Evolutionary conservation across 1,284 basidiomycete genomes (phyloP).

Genomic region (Pascua guehoae): DNA sequence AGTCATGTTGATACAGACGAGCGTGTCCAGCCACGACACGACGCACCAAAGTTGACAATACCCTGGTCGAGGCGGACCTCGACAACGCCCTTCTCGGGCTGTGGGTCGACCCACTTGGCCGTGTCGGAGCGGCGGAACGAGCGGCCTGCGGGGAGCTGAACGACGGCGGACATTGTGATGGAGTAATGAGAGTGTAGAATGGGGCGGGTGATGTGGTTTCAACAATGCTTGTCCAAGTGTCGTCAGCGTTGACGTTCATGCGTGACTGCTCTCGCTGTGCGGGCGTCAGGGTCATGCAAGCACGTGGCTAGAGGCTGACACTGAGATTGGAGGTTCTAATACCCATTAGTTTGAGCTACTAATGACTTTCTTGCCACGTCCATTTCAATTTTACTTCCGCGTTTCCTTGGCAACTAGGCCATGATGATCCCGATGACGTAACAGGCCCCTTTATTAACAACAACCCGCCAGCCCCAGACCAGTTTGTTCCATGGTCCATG

Average conservation of each 20-base stretch:
- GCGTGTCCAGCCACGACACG: neutral
- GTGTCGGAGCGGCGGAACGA: constrained; percentile 33
- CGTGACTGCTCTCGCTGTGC: too few relatives aligned
- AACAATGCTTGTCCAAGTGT: neutral
- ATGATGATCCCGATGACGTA: too few relatives aligned
- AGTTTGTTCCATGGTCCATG: too few relatives aligned
- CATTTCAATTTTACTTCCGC: too few relatives aligned
- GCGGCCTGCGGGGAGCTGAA: constrained; percentile 43
- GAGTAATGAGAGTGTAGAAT: neutral
- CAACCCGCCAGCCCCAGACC: too few relatives aligned
- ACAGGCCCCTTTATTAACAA: too few relatives aligned
- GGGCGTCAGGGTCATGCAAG: too few relatives aligned
- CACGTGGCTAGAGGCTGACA: too few relatives aligned
- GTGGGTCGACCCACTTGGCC: constrained; percentile 46
- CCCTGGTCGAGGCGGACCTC: constrained; percentile 42
- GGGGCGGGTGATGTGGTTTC: neutral
- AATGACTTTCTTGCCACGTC: too few relatives aligned
- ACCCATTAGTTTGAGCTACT: too few relatives aligned
- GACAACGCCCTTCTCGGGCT: constrained; percentile 44
- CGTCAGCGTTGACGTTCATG: constrained; percentile 7
- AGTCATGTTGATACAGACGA: neutral
- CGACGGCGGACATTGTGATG: constrained; percentile 27
- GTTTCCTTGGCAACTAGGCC: too few relatives aligned
- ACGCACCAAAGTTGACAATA: constrained; percentile 42
- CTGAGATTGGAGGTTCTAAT: too few relatives aligned